Conservation (phyloP, 2,329 filamentous ascomycete genomes). For the Gaeumannomyces tritici region DNA sequence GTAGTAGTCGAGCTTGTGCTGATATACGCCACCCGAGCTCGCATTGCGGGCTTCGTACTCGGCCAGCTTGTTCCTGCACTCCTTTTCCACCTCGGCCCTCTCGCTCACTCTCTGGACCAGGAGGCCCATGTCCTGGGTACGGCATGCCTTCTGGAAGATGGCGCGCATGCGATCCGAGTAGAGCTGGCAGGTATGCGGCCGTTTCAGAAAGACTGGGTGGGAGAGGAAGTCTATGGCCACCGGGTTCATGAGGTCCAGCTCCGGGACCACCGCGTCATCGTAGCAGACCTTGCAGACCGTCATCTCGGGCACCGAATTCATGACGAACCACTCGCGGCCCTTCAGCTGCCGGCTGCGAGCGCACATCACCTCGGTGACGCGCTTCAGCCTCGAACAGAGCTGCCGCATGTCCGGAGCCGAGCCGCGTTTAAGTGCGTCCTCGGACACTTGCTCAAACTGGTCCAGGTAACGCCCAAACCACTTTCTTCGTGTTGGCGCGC, state of each 20-base stretch:
- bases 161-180: slow-evolving; percentile 73
- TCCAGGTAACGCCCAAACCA: slow-evolving; percentile 43
- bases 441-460: slow-evolving; percentile 46
- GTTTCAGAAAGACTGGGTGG: slow-evolving; percentile 43
- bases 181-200: slow-evolving; percentile 58
- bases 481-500: neutral
- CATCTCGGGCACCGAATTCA: slow-evolving; percentile 65
- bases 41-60: neutral
- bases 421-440: slow-evolving; percentile 33
- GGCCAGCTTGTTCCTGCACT: neutral
- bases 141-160: slow-evolving; percentile 59
- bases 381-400: slow-evolving; percentile 55
- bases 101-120: slow-evolving; percentile 49
- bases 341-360: slow-evolving; percentile 49
- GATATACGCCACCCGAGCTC: neutral
- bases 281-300: slow-evolving; percentile 86
- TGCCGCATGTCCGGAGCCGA: slow-evolving; percentile 45
- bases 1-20: neutral
- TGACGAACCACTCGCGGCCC: slow-evolving; percentile 67
- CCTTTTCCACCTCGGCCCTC: slow-evolving; percentile 48
- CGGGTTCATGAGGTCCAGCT: slow-evolving; percentile 33
- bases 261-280: slow-evolving; percentile 66
- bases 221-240: slow-evolving; percentile 59
- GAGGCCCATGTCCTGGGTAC: slow-evolving; percentile 55
- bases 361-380: slow-evolving; percentile 55